Evolutionary conservation across 345 rosid species (phyloP), one percentile per base, ranked within the genome.

Genomic region (Eucalyptus microcorys): DNA sequence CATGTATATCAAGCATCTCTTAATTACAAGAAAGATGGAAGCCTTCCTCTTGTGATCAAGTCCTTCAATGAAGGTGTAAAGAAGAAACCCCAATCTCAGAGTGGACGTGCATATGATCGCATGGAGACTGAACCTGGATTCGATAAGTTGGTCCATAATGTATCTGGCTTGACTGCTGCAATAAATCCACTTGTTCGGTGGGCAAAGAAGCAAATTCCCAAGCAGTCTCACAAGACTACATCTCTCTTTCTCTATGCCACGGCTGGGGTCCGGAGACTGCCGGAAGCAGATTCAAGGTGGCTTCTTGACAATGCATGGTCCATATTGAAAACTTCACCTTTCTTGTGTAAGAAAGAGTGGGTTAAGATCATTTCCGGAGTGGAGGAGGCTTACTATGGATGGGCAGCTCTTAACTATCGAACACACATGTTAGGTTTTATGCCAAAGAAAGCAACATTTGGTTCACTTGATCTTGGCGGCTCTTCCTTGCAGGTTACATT

Each of bases 81-180:
- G 86, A 93, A 96, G 92, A 97, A 94, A 92, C 90, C 95, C 16
- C 92, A 89, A 64, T 90, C 89, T 85, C 94, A 91, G 88, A 94
- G 92, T 85, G 99, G 99, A 49, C 98, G 98, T 88, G 99, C 99
- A 49, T 98, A 98, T 91, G 98, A 98, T 89, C 92, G 99, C 88
- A 96, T 97, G 99, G 99, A 98, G 91, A 97, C 99, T 22, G 99
- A 98, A 88, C 99, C 99, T 34, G 99, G 99, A 52, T 92, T 98
- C 79, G 97, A 96, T 90, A 94, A 94, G 91, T 94, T 98, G 90
- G 98, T 96, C 87, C 96, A 88, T 86, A 95, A 97, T 88, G 93
- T 92, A 87, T 91, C 98, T 59, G 99, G 99, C 64, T 90, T 98
- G 93, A 96, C 91, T 88, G 92, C 91, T 86, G 99, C 97, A 14